These are phyloP conservation scores for Penicillium malachiteum DNA, from an alignment of 495 filamentous ascomycete genomes.

Conservation along the genomic window DNA sequence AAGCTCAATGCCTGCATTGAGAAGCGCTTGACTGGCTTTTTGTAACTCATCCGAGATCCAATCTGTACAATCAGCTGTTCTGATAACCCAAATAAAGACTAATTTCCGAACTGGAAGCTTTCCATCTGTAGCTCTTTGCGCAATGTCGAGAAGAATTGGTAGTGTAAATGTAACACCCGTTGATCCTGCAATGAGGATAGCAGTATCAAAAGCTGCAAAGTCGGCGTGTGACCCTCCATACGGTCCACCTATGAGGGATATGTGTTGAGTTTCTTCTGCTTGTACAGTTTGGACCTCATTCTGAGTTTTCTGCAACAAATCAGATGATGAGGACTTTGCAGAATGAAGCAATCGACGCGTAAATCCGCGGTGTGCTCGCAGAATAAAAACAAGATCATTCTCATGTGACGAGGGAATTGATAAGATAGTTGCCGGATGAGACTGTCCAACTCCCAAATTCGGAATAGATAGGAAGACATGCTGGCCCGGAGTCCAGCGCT, in stretches of 20 bases:
- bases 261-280: background rate
- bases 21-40: constrained; percentile 1
- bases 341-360: constrained; percentile 7
- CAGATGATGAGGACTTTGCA: constrained; percentile 3
- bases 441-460: constrained; percentile 10
- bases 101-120: constrained; percentile 2
- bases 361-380: constrained; percentile 12
- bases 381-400: constrained; percentile 14
- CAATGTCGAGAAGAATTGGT: constrained; percentile 10
- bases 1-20: constrained; percentile 3
- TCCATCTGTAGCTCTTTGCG: background rate
- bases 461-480: constrained; percentile 13
- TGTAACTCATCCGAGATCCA: constrained; percentile 5
- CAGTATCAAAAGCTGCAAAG: constrained; percentile 11
- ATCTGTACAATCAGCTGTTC: background rate
- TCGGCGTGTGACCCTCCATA: constrained; percentile 9
- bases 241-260: constrained; percentile 7
- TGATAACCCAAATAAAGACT: constrained; percentile 6
- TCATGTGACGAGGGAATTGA: constrained; percentile 12
- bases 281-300: background rate
- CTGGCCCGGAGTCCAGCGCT: constrained; percentile 11
- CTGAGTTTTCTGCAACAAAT: background rate
- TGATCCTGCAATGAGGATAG: constrained; percentile 4
- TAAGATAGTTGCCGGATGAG: constrained; percentile 15
- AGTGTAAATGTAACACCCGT: constrained; percentile 9